These are phyloP conservation scores for Cenchrus fungigraminus DNA, from an alignment of 176 grass and related monocot genomes.

Conservation along the genomic window DNA sequence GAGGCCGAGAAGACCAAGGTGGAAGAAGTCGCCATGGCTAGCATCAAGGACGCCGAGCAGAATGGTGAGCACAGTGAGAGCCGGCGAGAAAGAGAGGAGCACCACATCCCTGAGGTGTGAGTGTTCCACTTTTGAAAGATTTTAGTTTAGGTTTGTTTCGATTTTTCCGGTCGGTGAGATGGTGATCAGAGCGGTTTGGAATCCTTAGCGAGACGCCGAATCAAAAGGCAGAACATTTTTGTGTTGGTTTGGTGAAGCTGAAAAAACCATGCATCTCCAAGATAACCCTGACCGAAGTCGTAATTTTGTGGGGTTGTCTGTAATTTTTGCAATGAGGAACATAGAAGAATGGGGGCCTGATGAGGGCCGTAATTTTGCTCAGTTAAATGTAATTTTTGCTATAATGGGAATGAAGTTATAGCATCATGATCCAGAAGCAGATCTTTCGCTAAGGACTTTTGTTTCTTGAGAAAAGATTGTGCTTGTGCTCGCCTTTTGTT, in stretches of 20 bases:
- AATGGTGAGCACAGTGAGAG: slow-evolving; percentile 61
- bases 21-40: slow-evolving; percentile 39
- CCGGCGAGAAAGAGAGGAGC: slow-evolving; percentile 45
- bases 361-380: slow-evolving; percentile 7
- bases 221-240: slow-evolving; percentile 46
- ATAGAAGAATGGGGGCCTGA: slow-evolving; percentile 1
- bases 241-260: slow-evolving; percentile 34
- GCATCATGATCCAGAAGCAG: slow-evolving; percentile 21
- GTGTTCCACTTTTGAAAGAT: slow-evolving; percentile 30
- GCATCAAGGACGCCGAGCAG: slow-evolving; percentile 23
- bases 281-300: slow-evolving; percentile 31
- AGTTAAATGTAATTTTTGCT: slow-evolving; percentile 25
- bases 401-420: slow-evolving; percentile 5
- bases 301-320: slow-evolving; percentile 37
- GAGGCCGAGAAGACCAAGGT: slow-evolving; percentile 44
- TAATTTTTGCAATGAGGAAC: slow-evolving; percentile 33
- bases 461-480: slow-evolving; percentile 47
- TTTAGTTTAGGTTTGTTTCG: slow-evolving; percentile 31
- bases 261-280: slow-evolving; percentile 16
- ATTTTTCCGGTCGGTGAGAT: slow-evolving; percentile 1
- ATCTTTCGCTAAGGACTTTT: slow-evolving; percentile 39
- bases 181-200: neutral
- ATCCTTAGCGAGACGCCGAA: slow-evolving; percentile 8
- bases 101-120: slow-evolving; percentile 52
- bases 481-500: slow-evolving; percentile 21